These are phyloP conservation scores for Solidago caesia DNA, from an alignment of 129 eudicot species.

Conservation along the genomic window DNA sequence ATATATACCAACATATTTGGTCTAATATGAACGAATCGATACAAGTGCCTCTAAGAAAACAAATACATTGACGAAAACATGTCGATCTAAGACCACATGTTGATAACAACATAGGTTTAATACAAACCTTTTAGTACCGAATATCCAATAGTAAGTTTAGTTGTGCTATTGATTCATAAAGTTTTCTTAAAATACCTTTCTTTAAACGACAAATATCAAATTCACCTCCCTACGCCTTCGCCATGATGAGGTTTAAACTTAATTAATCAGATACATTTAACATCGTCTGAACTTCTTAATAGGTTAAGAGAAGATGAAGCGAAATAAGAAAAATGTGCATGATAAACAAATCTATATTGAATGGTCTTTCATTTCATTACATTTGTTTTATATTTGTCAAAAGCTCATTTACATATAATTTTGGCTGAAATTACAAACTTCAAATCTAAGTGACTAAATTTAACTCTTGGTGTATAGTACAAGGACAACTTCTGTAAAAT, in stretches of 20 bases:
- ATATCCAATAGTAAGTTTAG: too few species aligned
- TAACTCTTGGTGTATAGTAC: not conserved
- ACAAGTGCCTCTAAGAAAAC: not conserved
- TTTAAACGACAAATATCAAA: too few species aligned
- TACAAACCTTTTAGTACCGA: too few species aligned
- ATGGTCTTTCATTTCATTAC: not conserved
- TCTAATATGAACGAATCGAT: not conserved
- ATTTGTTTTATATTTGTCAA: not conserved
- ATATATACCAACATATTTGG: not conserved
- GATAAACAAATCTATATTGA: not conserved
- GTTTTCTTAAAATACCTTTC: too few species aligned
- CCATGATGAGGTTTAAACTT: not conserved
- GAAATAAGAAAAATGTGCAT: not conserved
- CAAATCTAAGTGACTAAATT: not conserved
- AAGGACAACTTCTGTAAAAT: slow-evolving; percentile 21
- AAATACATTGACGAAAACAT: not conserved
- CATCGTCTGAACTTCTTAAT: not conserved
- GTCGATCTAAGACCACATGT: not conserved
- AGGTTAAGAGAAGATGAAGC: not conserved
- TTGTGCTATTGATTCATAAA: not conserved
- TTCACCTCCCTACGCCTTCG: too few species aligned
- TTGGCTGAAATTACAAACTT: not conserved
- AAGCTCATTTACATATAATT: not conserved
- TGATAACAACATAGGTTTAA: not conserved
- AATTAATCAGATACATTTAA: not conserved